These are phyloP conservation scores for Acanthochlamys bracteata DNA, from an alignment of 106 monocot species.

Conservation along the genomic window DNA sequence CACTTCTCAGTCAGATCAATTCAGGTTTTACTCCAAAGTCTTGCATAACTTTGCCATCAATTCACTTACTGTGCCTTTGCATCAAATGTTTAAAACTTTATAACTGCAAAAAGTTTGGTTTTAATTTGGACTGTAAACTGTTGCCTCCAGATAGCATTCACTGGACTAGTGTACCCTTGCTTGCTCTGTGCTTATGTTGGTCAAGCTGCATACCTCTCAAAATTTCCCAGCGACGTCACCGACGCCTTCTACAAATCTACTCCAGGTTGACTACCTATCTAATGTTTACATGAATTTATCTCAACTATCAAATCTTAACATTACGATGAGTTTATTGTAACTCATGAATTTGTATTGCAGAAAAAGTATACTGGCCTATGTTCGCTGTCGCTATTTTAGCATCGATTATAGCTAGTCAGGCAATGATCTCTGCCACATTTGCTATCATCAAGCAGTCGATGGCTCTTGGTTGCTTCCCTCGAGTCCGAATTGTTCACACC, in stretches of 20 bases:
- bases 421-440: constrained; percentile 44
- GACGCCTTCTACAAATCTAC: constrained; percentile 54
- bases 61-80: too few relatives aligned
- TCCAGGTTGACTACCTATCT: constrained; percentile 28
- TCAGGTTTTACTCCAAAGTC: constrained; percentile 26
- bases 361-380: constrained; percentile 38
- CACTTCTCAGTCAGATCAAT: constrained; percentile 73
- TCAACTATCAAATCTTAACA: too few relatives aligned
- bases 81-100: too few relatives aligned
- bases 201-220: constrained; percentile 48
- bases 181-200: constrained; percentile 48
- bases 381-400: constrained; percentile 29
- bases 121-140: too few relatives aligned
- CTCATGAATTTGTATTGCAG: constrained; percentile 3
- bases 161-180: constrained; percentile 51
- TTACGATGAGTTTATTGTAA: too few relatives aligned
- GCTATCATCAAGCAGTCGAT: constrained; percentile 32
- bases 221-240: constrained; percentile 11
- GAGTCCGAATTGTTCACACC: constrained; percentile 34
- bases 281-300: too few relatives aligned
- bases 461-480: constrained; percentile 38
- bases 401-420: constrained; percentile 43
- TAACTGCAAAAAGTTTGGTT: too few relatives aligned
- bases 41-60: too few relatives aligned
- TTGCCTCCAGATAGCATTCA: constrained; percentile 42